Evolutionary conservation across 768 basidiomycete genomes (phyloP), one percentile per base, ranked within the genome.

Genomic region (Mycena indigotica): DNA sequence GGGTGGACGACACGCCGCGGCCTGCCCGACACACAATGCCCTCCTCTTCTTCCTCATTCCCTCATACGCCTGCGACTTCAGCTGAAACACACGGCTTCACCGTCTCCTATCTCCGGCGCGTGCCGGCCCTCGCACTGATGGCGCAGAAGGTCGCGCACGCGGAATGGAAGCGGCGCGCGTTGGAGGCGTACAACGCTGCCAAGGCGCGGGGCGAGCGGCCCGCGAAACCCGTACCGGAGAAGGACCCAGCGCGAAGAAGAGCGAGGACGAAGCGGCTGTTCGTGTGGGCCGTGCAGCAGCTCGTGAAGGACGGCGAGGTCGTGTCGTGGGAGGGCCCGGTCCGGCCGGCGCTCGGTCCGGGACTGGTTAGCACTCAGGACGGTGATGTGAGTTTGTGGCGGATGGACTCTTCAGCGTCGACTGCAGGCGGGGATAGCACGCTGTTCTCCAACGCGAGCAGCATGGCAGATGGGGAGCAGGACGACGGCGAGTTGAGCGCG

Each of bases 261-360:
- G 57, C 70, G 24, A 85, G 85, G 70, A 81, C 84, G 70, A 90
- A 89, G 65, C 79, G 87, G 8, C 76, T 93, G 2, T 93, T 90
- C 70, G 70, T 74, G 19, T 84, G 81, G 76, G 85, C 86, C 0
- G 75, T 92, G 52, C 74, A 83, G 19, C 80, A 85, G 66, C 72
- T 92, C 21, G 75, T 84, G 49, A 77, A 83, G 53, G 89, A 91
- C 56, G 91, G 91, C n/a, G 83, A 80, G 54, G 84, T 92, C 56
- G 77, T 91, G 1, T 69, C 89, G 3, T 90, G 88, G 85, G 85
- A 89, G 56, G 88, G 88, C 0, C 83, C 86, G 3, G 73, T 75
- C 15, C 75, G 77, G 10, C 53, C 56, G 28, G 32, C 51, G 24
- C 4, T 4, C 6, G n/a, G n/a, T n/a, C n/a, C n/a, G n/a, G 25